Base-by-base conservation (phyloP, 768 basidiomycete genomes). In the Paxillus rubicundulus region DNA sequence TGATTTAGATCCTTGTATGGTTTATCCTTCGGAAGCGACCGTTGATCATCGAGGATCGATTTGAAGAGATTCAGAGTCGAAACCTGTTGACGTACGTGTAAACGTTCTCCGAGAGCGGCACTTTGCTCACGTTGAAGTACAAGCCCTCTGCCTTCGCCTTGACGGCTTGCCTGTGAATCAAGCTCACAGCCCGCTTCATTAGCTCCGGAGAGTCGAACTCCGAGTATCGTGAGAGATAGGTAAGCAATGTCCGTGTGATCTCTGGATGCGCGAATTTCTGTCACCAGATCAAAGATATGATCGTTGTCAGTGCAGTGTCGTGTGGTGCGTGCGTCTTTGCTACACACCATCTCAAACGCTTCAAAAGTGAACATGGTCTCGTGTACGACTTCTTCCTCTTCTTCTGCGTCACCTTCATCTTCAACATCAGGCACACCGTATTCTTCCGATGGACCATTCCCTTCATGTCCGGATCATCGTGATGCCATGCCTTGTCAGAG, bases 281-380 rank as follows among this genome's bases (percentile, higher is more conserved):
- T 21, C 28, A 47, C 41, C 64, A 57, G 60, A 14, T 53, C 65
- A 49, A 60, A 32, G 45, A 52, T 49, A 54, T 53, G 52, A 55
- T 63, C 53, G 47, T 36, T 41, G 51, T 66, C 43, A 53, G 54
- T 63, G 47, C 59, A 58, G 2, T 13, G 44, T 43, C 40, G 48
- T 53, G 57, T 49, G 34, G 46, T 56, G 28, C 54, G 46, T 32
- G 61, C 60, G 46, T 52, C 60, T 47, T 16, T 6, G 53, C 28
- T 55, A 76, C 77, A 53, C 59, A 94, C 97, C 77, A 81, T 78
- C 72, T 98, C 92, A 60, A 94, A 97, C 27, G 86, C 82, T 61
- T 92, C 88, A 65, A 99, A 94, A 3, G 91, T 90, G 72, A 97
- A 95, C 66, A 86, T 81, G 36, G 90, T 92, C 66, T 98, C 96